Evolutionary conservation across 1,139 yeast species (phyloP), one percentile per base, ranked within the genome.

Genomic region (Wickerhamiella infanticola): DNA sequence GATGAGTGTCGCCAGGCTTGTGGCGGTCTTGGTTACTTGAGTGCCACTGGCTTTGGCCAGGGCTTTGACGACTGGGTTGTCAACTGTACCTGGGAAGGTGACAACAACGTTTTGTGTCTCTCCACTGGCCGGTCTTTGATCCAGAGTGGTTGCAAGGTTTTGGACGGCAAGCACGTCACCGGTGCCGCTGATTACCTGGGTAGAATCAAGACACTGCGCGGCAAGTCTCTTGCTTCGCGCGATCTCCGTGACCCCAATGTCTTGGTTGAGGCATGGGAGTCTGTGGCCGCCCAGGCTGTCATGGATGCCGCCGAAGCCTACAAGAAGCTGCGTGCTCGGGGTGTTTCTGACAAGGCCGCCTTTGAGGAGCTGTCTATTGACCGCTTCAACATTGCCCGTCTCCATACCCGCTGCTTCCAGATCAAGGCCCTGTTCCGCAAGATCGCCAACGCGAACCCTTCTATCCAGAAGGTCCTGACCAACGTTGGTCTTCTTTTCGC

Each of bases 31-130:
- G 95, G 95, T 41, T 84, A 84, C 65, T 81, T 90, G 24, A 74
- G 84, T 24, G 84, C 84, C 66, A 74, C 82, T 53, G 94, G 86
- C 3, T 81, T 84, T 58, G 94, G 93, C 48, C 82, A 81, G 60
- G 86, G 86, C 36, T 82, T 75, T 65, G 74, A 74, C 50, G 95
- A 84, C 61, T 85, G 93, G 83, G 93, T 80, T 31, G 95, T 84
- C 41, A 94, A 84, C 67, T 82, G 93, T 66, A 84, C 95, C 31
- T 84, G 95, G 95, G 95, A 84, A 68, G 95, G 95, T 65, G 95
- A 84, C 63, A 84, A 84, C 68, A 83, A 79, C 59, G 80, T 84
- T 44, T 69, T 84, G 55, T 83, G 83, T 13, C 74, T 82, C 63
- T 78, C 83, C 48, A 77, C 84, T 52, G 95, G 94, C 54, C 61